Base-by-base conservation (phyloP, 257 asterid genomes). In the Capsicum baccatum region DNA sequence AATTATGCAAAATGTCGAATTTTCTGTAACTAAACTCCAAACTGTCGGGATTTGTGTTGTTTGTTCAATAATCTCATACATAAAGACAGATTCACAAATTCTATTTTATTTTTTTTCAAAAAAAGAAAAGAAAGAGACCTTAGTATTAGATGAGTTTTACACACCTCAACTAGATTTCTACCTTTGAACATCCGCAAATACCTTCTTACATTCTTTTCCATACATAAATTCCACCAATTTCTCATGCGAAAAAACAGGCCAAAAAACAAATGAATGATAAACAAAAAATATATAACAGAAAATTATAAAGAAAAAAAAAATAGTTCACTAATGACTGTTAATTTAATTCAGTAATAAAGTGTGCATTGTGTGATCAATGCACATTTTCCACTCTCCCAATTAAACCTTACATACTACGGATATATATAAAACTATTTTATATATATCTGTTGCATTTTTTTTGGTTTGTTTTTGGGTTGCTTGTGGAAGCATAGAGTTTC, bases 321-420 rank as follows among this genome's bases (percentile, higher is more conserved):
- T 0, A 11, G 1, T n/a, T 44, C 26, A 76, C 19, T 52, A 50
- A 50, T 74, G 62, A 13, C 62, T 26, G 21, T 63, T 58, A 80
- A 37, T 47, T 66, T 52, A 50, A 10, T 76, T 50, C 62, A 7
- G 4, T 52, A 52, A 17, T 42, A 50, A 68, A 3, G 17, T 70
- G 82, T 78, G 48, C 82, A 78, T 78, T 78, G 81, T 71, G 17
- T 52, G 47, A 76, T 76, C 63, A 76, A 76, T 76, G 81, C 81
- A 52, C 81, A 52, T 76, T 74, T 76, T 78, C 82, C 60, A 78
- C 33, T 54, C 60, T 33, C 82, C 82, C 82, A 54, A 78, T 78
- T 4, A 64, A 66, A 66, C n/a, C 73, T 26, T 33, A 66, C 73
- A 55, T 64, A 64, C 79, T 69, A 19, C 83, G 21, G 66, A 35